Conservation (phyloP, 2,329 filamentous ascomycete genomes). For the Fusarium haematococcum region DNA sequence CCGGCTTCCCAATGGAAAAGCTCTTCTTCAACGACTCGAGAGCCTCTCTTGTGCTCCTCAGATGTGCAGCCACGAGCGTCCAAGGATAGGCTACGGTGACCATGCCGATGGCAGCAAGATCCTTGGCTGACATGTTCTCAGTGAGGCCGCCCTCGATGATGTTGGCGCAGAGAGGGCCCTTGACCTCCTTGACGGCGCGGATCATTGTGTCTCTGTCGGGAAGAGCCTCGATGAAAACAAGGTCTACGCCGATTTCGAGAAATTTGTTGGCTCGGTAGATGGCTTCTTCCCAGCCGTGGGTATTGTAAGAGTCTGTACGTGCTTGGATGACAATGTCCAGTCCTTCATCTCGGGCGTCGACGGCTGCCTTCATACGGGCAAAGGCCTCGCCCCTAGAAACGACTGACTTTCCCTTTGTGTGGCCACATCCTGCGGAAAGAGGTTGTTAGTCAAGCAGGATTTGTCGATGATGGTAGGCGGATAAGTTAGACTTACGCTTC, state of each 20-base stretch:
- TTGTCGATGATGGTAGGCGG: too few species aligned
- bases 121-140: slow-evolving; percentile 49
- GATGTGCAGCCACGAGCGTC: slow-evolving; percentile 56
- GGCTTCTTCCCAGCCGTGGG: slow-evolving; percentile 58
- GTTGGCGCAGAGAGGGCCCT: slow-evolving; percentile 56
- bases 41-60: slow-evolving; percentile 54
- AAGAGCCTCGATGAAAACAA: slow-evolving; percentile 57
- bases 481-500: background rate
- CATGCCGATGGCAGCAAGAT: slow-evolving; percentile 53
- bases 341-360: slow-evolving; percentile 57
- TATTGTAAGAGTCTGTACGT: slow-evolving; percentile 54
- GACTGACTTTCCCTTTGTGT: slow-evolving; percentile 60
- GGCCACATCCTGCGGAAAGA: slow-evolving; percentile 42
- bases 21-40: slow-evolving; percentile 55
- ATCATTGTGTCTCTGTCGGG: slow-evolving; percentile 57
- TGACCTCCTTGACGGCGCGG: slow-evolving; percentile 50
- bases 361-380: slow-evolving; percentile 58
- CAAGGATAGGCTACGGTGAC: slow-evolving; percentile 57
- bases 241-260: slow-evolving; percentile 56
- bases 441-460: accelerated
- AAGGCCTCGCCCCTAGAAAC: slow-evolving; percentile 59
- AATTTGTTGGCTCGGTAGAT: slow-evolving; percentile 55
- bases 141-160: slow-evolving; percentile 51
- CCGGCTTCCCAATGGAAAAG: slow-evolving; percentile 55
- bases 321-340: slow-evolving; percentile 59